Base-by-base conservation (phyloP, 2,329 filamentous ascomycete genomes). In the Ascochyta fabae region DNA sequence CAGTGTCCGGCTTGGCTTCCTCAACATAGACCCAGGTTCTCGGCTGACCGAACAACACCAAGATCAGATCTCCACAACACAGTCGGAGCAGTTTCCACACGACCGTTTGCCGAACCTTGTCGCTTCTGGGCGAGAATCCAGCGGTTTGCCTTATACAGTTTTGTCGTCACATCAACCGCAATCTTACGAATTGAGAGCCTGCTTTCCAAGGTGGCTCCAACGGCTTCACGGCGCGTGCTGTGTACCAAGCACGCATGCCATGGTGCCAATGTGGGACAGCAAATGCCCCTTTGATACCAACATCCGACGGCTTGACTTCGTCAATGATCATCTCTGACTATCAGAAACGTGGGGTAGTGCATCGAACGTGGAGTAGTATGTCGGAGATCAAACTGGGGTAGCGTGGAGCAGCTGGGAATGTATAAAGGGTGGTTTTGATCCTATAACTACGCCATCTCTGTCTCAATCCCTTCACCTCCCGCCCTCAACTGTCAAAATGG, bases 321-420 rank as follows among this genome's bases (percentile, higher is more conserved):
- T 19, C 16, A 31, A n/a, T 23, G 29, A 50, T 36, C 23, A 44
- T 45, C 34, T 29, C 23, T 26, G 16, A 51, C 24, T 39, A 16
- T 24, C 33, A 36, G 26, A 26, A 44, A 33, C 24, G 33, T 51
- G 40, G 48, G 33, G 16, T 22, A 51, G 48, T 27, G 40, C 33
- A 44, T 51, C 40, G 42, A 36, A 27, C 23, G 41, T 42, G 42
- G 27, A 45, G 42, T 41, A 46, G 22, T 16, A 42, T 19, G 35
- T 40, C 38, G 31, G 19, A 36, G 49, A 40, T 45, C 48, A 46
- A 47, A 40, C 42, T 53, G 42, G 27, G 49, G 49, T 46, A 53
- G 42, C 29, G 35, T 31, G 42, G 42, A 41, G 36, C 27, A 27
- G 29, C 7, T 35, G 24, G n/a, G 27, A 8, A 40, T 8, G 12